A percentile compares a stretch with the other conserved stretches of the same genome.
Evolutionary conservation across 2,329 filamentous ascomycete genomes (phyloP).

Genomic region (Tolypocladium endophyticum): DNA sequence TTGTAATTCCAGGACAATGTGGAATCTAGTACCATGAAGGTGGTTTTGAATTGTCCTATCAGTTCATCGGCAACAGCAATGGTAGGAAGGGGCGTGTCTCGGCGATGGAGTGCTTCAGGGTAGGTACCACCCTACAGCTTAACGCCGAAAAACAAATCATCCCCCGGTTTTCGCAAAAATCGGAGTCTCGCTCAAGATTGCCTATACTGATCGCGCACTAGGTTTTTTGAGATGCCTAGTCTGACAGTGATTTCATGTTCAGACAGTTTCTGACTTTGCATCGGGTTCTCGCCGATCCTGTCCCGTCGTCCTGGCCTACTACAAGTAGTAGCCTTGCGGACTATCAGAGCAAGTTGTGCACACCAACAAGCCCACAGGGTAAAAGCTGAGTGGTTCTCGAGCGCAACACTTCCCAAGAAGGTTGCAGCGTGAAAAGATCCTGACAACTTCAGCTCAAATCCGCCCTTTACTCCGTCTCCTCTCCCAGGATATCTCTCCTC

Average conservation of each 20-base stretch:
- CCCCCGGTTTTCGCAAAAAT: too few relatives aligned
- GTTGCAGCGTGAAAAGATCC: neutral
- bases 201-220: neutral
- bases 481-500: neutral
- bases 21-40: neutral
- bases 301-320: too few relatives aligned
- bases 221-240: too few relatives aligned
- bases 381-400: neutral
- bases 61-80: neutral
- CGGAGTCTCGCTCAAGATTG: neutral
- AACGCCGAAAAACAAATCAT: neutral
- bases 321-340: neutral
- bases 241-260: too few relatives aligned
- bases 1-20: neutral
- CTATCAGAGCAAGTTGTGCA: neutral
- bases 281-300: too few relatives aligned
- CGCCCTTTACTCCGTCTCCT: too few relatives aligned
- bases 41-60: too few relatives aligned
- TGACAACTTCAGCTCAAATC: neutral
- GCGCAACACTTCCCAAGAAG: neutral
- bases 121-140: neutral
- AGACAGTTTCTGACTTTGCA: too few relatives aligned
- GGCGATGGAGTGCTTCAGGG: neutral
- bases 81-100: neutral
- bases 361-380: neutral